These are phyloP conservation scores for Phytophthora rubi DNA, from an alignment of 352 stramenopile species.

Conservation along the genomic window DNA sequence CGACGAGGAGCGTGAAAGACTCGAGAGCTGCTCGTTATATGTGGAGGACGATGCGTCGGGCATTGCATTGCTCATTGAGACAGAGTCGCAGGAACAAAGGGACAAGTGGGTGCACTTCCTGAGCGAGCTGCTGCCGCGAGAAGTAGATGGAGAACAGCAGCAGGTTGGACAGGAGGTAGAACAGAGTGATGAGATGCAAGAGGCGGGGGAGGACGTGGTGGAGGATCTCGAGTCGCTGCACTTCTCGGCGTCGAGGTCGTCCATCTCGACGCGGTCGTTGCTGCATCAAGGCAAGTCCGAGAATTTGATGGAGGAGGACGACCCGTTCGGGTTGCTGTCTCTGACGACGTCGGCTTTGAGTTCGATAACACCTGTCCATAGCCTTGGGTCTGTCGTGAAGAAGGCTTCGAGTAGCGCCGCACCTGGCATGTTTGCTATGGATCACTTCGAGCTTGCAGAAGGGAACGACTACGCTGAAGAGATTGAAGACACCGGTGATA, in stretches of 20 bases:
- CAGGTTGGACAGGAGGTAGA: constrained; percentile 5
- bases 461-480: constrained; percentile 27
- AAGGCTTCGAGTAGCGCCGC: constrained; percentile 15
- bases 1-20: constrained; percentile 29
- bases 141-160: constrained; percentile 4
- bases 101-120: constrained; percentile 45
- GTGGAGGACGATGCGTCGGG: constrained; percentile 42
- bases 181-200: constrained; percentile 12
- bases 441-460: constrained; percentile 52
- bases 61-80: constrained; percentile 34
- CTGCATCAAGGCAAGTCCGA: constrained; percentile 49
- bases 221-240: constrained; percentile 32
- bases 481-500: constrained; percentile 33
- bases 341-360: constrained; percentile 58
- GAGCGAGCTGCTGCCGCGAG: constrained; percentile 10
- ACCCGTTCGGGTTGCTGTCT: constrained; percentile 56
- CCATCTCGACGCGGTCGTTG: constrained; percentile 38
- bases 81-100: constrained; percentile 34
- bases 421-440: constrained; percentile 55
- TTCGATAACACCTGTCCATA: constrained; percentile 16
- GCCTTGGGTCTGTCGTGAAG: constrained; percentile 1
- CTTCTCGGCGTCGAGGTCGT: constrained; percentile 25
- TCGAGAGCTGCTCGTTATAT: constrained; percentile 59
- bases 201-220: constrained; percentile 24
- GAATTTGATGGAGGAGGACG: constrained; percentile 43